These are phyloP conservation scores for Cordia subcordata DNA, from an alignment of 257 asterid species.

Conservation along the genomic window DNA sequence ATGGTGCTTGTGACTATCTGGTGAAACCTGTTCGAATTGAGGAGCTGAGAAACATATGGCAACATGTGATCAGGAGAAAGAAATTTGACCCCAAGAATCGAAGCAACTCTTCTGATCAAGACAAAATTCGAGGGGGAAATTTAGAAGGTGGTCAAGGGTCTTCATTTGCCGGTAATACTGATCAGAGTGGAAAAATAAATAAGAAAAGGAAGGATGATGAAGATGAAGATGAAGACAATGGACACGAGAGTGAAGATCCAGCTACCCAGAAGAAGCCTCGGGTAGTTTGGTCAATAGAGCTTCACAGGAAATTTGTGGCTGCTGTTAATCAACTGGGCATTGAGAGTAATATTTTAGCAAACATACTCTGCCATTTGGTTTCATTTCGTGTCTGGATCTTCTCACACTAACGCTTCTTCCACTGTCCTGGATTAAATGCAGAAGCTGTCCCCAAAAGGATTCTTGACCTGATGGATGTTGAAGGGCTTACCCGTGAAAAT, in stretches of 20 bases:
- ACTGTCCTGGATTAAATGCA: conserved; percentile 20
- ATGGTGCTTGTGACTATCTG: conserved; percentile 92
- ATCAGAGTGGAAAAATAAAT: conserved; percentile 45
- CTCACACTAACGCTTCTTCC: conserved; percentile 2
- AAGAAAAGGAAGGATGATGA: conserved; percentile 83
- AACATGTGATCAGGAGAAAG: conserved; percentile 72
- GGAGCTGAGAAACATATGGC: conserved; percentile 85
- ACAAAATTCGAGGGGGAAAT: conserved; percentile 27
- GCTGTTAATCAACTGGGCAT: conserved; percentile 87
- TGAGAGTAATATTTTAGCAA: conserved; percentile 45
- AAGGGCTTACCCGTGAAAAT: conserved; percentile 82
- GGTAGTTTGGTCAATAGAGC: conserved; percentile 89
- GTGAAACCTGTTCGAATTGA: conserved; percentile 81
- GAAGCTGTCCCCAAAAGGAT: conserved; percentile 96
- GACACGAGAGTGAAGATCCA: conserved; percentile 55
- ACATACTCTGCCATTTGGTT: neutral
- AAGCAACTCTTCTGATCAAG: conserved; percentile 31
- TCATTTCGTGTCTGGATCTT: conserved; percentile 2
- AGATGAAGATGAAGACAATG: conserved; percentile 57
- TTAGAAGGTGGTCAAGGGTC: conserved; percentile 47
- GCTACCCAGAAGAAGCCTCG: conserved; percentile 73
- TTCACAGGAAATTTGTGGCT: conserved; percentile 78
- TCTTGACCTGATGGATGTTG: conserved; percentile 82
- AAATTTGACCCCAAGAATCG: conserved; percentile 33
- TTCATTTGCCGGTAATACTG: conserved; percentile 36